phyloP scores from a whole-genome alignment of 73 alveolate genomes.

The Tetrahymena borealis region DNA sequence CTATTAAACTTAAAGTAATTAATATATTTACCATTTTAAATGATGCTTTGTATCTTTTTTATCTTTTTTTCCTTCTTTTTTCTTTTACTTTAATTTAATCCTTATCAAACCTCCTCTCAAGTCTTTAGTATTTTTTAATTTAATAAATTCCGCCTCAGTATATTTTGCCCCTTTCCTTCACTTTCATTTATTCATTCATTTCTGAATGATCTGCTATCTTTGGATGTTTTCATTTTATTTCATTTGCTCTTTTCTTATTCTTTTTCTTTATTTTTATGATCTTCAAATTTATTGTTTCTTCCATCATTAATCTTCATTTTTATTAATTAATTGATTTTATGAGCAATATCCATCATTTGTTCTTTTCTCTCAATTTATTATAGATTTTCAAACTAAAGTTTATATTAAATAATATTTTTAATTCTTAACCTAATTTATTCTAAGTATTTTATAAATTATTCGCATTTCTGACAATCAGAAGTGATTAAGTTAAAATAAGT shows the following conservation, averaged over 20 bases:
- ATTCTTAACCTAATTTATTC: too few relatives aligned
- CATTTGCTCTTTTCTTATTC: neutral
- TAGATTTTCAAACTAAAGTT: too few relatives aligned
- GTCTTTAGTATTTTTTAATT: neutral
- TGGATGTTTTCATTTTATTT: neutral
- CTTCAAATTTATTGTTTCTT: neutral
- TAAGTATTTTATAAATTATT: too few relatives aligned
- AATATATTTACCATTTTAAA: neutral
- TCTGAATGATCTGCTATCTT: neutral
- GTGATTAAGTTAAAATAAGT: too few relatives aligned
- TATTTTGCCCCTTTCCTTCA: neutral
- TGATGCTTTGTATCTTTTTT: neutral
- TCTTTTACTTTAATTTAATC: neutral
- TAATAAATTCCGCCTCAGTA: slow-evolving; percentile 2
- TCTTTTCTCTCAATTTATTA: too few relatives aligned
- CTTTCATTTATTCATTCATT: neutral
- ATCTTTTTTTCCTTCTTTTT: neutral
- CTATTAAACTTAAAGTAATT: neutral
- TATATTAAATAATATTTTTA: too few relatives aligned
- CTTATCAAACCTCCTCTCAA: slow-evolving; percentile 3
- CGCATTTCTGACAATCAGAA: too few relatives aligned
- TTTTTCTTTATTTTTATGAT: neutral
- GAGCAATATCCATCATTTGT: too few relatives aligned
- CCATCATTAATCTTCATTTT: too few relatives aligned
- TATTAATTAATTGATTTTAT: too few relatives aligned